Evolutionary conservation across 805 yeast species (phyloP).

Genomic region (Cyberlindnera euphorbiae): DNA sequence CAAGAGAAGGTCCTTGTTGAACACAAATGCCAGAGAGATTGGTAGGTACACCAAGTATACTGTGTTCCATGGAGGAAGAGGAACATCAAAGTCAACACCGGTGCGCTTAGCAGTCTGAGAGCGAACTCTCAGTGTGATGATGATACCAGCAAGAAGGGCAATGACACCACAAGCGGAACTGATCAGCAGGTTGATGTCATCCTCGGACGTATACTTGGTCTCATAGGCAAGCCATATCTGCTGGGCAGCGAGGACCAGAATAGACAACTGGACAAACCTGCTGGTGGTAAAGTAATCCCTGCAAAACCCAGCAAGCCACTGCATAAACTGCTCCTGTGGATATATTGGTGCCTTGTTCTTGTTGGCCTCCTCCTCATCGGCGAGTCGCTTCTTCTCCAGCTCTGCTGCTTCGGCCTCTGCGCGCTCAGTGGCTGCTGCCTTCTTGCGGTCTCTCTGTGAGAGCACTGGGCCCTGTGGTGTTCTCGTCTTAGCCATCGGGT

Average conservation of each 20-base stretch:
- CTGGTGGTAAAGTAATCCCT: constrained; percentile 21
- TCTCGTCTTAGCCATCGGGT: constrained; percentile 11
- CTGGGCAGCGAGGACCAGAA: constrained; percentile 23
- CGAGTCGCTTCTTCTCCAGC: constrained; percentile 2
- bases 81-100: constrained; percentile 2
- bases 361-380: constrained; percentile 4
- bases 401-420: constrained; percentile 5
- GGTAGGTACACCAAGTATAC: constrained; percentile 32
- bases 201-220: constrained; percentile 8
- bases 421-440: constrained; percentile 9
- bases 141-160: constrained; percentile 21
- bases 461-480: constrained; percentile 16
- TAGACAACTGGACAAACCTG: constrained; percentile 24
- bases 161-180: constrained; percentile 22
- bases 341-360: constrained; percentile 1
- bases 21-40: constrained; percentile 26
- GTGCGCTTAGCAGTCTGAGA: background rate
- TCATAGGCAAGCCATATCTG: constrained; percentile 19
- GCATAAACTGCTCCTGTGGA: constrained; percentile 22
- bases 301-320: constrained; percentile 15
- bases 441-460: constrained; percentile 21
- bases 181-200: constrained; percentile 19
- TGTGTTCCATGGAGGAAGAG: constrained; percentile 30
- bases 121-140: constrained; percentile 17
- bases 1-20: constrained; percentile 22